Percentiles rank a stretch among this genome's conserved stretches.
Conservation (phyloP, 139 green algal species). For the Mesostigma viride region DNA sequence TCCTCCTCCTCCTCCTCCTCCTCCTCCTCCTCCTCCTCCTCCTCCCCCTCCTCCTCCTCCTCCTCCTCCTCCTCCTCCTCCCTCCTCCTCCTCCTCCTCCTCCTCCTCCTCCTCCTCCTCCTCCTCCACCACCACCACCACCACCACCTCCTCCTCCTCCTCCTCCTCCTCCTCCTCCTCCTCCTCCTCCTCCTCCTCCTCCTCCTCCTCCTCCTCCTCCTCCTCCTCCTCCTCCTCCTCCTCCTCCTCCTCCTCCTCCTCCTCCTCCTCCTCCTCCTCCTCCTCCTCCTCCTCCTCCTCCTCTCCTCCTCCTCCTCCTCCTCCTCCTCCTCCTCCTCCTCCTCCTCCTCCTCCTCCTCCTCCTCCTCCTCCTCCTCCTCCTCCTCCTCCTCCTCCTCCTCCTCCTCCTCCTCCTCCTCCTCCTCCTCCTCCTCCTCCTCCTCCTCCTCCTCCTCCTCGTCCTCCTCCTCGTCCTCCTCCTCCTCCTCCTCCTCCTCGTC, state of each 20-base stretch:
- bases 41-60: neutral
- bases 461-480: neutral
- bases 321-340: conserved; percentile 1
- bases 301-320: conserved; percentile 1
- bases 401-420: neutral
- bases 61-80: conserved; percentile 1
- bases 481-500: neutral
- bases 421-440: conserved; percentile 1
- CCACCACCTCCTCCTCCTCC: neutral
- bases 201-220: neutral
- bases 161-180: neutral
- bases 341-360: neutral
- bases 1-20: conserved; percentile 1
- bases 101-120: conserved; percentile 1
- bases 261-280: neutral
- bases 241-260: neutral
- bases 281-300: conserved; percentile 1
- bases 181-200: conserved; percentile 1
- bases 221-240: neutral
- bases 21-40: conserved; percentile 1
- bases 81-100: neutral
- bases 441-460: neutral
- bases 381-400: conserved; percentile 1
- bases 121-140: neutral
- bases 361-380: conserved; percentile 1